Evolutionary conservation across 73 alveolate genomes (phyloP).

Genomic region (Tetrahymena borealis): DNA sequence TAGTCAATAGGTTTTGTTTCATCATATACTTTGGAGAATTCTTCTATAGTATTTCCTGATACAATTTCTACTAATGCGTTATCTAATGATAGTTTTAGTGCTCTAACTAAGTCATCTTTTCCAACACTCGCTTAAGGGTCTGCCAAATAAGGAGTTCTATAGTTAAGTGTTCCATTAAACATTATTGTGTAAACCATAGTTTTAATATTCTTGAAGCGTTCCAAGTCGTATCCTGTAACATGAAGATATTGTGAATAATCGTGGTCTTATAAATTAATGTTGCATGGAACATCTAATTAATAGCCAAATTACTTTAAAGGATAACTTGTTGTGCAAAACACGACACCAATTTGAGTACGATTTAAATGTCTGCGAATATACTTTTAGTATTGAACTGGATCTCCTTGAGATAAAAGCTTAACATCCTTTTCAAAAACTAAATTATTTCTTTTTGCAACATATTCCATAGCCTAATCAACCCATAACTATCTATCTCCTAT

Average conservation of each 20-base stretch:
- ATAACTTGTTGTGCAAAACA: conserved; percentile 50
- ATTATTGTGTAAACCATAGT: conserved; percentile 53
- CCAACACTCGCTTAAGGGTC: conserved; percentile 51
- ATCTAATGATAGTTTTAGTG: conserved; percentile 59
- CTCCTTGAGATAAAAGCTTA: conserved; percentile 9
- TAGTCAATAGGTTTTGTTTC: not conserved
- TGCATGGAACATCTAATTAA: conserved; percentile 57
- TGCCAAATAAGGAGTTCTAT: conserved; percentile 50
- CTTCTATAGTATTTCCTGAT: conserved; percentile 10
- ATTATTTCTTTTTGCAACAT: conserved; percentile 40
- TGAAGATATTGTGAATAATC: not conserved
- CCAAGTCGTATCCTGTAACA: not conserved
- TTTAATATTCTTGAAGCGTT: not conserved
- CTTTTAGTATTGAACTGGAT: conserved; percentile 19
- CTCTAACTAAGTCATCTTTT: conserved; percentile 48
- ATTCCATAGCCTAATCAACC: conserved; percentile 36
- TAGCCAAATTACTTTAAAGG: not conserved
- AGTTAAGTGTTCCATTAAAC: conserved; percentile 59
- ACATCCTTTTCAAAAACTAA: conserved; percentile 42
- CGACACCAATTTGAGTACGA: conserved; percentile 48
- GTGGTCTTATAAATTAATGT: conserved; percentile 23
- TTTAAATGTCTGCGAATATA: conserved; percentile 32
- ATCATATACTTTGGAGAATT: not conserved
- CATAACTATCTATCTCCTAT: conserved; percentile 33
- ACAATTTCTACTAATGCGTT: conserved; percentile 57